These are phyloP conservation scores for Alternaria conjuncta DNA, from an alignment of 2,329 filamentous ascomycete genomes.

Conservation along the genomic window DNA sequence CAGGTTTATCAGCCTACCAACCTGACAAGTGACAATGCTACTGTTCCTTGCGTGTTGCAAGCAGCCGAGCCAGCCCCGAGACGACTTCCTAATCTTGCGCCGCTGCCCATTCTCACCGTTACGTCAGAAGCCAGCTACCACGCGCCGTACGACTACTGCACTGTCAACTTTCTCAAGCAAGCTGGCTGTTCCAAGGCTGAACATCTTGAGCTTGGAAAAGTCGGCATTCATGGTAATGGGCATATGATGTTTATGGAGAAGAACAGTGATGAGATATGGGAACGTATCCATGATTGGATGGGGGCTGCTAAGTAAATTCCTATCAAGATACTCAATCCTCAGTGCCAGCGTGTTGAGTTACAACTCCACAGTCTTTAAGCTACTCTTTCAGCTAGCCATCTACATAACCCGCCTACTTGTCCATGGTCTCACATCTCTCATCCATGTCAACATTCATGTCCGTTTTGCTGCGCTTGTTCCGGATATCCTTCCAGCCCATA, in stretches of 20 bases:
- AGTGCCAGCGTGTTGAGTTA: not conserved
- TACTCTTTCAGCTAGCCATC: not conserved
- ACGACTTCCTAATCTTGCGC: conserved; percentile 56
- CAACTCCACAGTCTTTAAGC: not conserved
- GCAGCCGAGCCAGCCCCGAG: conserved; percentile 38
- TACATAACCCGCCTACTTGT: not conserved
- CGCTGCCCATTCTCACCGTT: conserved; percentile 57
- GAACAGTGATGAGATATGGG: conserved; percentile 1
- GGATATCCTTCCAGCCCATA: conserved; percentile 36
- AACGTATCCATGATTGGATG: conserved; percentile 4
- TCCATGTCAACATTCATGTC: not conserved
- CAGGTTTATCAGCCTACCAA: not conserved
- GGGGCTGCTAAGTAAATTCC: not conserved
- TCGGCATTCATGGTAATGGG: conserved; percentile 3
- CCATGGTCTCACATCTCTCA: not conserved
- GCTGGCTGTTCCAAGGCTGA: conserved; percentile 15
- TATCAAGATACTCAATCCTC: not conserved
- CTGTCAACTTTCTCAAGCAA: conserved; percentile 58
- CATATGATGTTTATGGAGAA: conserved; percentile 8
- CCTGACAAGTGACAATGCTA: not conserved
- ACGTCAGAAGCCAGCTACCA: conserved; percentile 54
- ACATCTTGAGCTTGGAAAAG: conserved; percentile 13
- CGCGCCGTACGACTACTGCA: conserved; percentile 61
- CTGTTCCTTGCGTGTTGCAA: conserved; percentile 39
- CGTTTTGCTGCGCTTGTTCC: conserved; percentile 13